These are phyloP conservation scores for Ogataea henricii DNA, from an alignment of 805 yeast species.

Conservation along the genomic window DNA sequence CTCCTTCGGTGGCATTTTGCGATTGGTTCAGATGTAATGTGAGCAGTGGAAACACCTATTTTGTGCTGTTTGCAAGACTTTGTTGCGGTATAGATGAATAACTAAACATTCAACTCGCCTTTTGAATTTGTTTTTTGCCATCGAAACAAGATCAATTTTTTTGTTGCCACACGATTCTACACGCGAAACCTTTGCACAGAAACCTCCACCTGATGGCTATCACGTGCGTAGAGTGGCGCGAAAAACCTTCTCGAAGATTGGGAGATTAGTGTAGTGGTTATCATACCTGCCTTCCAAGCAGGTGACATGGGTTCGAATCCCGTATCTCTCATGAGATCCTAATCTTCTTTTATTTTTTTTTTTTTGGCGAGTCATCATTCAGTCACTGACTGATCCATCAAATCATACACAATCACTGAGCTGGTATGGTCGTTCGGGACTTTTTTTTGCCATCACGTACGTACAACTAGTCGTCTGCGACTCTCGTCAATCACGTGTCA, in stretches of 20 bases:
- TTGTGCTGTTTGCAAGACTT: neutral
- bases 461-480: too few relatives aligned
- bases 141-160: conserved; percentile 11
- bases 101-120: neutral
- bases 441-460: too few relatives aligned
- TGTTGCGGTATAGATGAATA: neutral
- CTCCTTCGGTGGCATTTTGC: conserved; percentile 87
- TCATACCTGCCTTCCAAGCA: conserved; percentile 93
- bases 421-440: too few relatives aligned
- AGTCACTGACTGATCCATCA: too few relatives aligned
- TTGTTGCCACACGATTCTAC: neutral
- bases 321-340: conserved; percentile 65
- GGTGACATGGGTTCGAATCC: conserved; percentile 94
- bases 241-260: conserved; percentile 29
- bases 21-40: neutral
- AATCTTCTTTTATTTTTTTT: conserved; percentile 35
- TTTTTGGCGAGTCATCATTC: too few relatives aligned
- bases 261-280: conserved; percentile 93
- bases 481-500: too few relatives aligned
- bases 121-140: conserved; percentile 18
- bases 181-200: neutral
- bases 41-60: neutral
- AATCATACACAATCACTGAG: too few relatives aligned
- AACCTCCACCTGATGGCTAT: neutral
- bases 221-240: neutral